A percentile compares a stretch with the other conserved stretches of the same genome.
phyloP scores from a whole-genome alignment of 2,329 filamentous ascomycete genomes.

The Cyanodermella asteris region DNA sequence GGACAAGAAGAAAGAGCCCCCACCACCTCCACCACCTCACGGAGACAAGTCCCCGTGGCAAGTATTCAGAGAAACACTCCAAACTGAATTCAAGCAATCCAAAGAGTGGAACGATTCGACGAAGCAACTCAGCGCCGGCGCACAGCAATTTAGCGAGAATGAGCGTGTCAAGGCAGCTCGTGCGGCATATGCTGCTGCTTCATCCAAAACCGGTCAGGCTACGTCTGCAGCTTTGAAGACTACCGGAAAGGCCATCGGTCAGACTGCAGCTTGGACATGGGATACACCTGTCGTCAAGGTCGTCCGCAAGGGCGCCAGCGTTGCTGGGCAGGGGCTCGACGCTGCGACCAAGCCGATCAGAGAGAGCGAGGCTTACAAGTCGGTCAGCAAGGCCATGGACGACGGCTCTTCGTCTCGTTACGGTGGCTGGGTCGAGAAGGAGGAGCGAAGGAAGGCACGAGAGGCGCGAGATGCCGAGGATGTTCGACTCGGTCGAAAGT shows the following conservation, averaged over 20 bases:
- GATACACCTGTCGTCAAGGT: constrained; percentile 86
- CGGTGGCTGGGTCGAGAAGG: constrained; percentile 90
- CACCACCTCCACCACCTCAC: constrained; percentile 78
- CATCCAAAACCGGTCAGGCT: constrained; percentile 58
- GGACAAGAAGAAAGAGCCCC: constrained; percentile 38
- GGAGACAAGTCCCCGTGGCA: constrained; percentile 98
- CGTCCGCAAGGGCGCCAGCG: constrained; percentile 63
- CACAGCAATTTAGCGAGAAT: constrained; percentile 81
- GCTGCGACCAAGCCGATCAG: constrained; percentile 88
- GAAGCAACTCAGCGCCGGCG: constrained; percentile 73
- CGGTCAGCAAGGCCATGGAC: constrained; percentile 84
- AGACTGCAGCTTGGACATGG: constrained; percentile 92
- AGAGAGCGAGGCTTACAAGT: constrained; percentile 84
- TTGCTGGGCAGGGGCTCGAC: constrained; percentile 69
- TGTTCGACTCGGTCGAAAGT: constrained; percentile 25
- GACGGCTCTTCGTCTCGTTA: constrained; percentile 92
- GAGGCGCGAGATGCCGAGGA: constrained; percentile 16
- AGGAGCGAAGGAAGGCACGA: constrained; percentile 64
- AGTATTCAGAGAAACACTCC: constrained; percentile 93
- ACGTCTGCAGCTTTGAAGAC: constrained; percentile 63
- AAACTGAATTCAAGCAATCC: constrained; percentile 80
- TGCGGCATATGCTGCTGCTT: constrained; percentile 69
- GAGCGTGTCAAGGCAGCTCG: constrained; percentile 71
- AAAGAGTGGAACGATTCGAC: constrained; percentile 99
- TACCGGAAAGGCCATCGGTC: constrained; percentile 70